Evolutionary conservation across 257 asterid species (phyloP).

Genomic region (Solanum megistacrolobum): DNA sequence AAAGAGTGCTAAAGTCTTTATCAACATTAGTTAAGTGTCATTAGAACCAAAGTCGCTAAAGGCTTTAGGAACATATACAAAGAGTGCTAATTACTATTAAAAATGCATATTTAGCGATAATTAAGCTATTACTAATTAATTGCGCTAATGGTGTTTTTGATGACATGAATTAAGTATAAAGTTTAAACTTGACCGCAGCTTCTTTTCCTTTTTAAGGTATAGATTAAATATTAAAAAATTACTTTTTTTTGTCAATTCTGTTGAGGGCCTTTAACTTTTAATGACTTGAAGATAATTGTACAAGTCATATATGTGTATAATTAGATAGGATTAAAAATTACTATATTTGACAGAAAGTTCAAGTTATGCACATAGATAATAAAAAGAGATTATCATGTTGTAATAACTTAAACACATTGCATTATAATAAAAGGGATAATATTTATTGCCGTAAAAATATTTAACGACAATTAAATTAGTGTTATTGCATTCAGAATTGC

Average conservation of each 20-base stretch:
- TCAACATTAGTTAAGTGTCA: no score
- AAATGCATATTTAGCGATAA: no score
- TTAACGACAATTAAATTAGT: accelerated
- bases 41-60: no score
- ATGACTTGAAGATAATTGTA: not conserved
- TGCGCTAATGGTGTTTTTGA: no score
- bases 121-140: no score
- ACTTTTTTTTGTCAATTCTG: not conserved
- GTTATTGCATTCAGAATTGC: accelerated
- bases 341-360: not conserved
- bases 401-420: no score
- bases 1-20: no score
- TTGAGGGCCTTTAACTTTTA: not conserved
- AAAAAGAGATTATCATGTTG: not conserved
- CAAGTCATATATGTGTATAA: not conserved
- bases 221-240: not conserved
- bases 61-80: no score
- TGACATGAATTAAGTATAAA: not conserved
- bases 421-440: no score
- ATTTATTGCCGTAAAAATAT: no score
- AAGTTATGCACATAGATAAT: not conserved
- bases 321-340: not conserved
- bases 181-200: not conserved
- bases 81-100: no score
- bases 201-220: not conserved